phyloP scores from a whole-genome alignment of 768 basidiomycete genomes.

The Amanita muscaria region DNA sequence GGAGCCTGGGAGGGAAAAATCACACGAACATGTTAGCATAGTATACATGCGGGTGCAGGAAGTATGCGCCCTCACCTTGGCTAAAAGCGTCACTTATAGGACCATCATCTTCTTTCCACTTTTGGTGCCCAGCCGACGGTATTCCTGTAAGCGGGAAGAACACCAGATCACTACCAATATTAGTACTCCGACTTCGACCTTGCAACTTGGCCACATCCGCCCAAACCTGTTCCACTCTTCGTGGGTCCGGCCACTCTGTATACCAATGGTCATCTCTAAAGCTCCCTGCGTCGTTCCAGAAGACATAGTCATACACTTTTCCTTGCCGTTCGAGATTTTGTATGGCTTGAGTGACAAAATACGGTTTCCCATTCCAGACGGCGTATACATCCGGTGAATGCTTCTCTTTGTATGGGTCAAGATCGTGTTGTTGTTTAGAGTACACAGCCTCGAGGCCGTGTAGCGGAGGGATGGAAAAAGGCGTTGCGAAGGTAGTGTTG shows the following conservation, averaged over 20 bases:
- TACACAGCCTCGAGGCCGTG: conserved; percentile 18
- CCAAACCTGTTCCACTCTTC: conserved; percentile 33
- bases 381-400: conserved; percentile 46
- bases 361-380: conserved; percentile 48
- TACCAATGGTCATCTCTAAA: conserved; percentile 38
- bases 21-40: not conserved
- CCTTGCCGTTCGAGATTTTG: conserved; percentile 16
- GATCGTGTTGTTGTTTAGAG: conserved; percentile 34
- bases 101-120: conserved; percentile 38
- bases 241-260: conserved; percentile 37
- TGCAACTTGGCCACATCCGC: no score
- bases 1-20: conserved; percentile 29
- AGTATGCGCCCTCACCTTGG: conserved; percentile 31
- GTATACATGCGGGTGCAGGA: not conserved
- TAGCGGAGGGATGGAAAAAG: conserved; percentile 42
- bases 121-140: conserved; percentile 21
- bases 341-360: conserved; percentile 35
- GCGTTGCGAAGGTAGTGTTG: conserved; percentile 36
- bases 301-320: conserved; percentile 39
- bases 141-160: conserved; percentile 37
- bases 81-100: conserved; percentile 43
- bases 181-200: conserved; percentile 22
- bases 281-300: conserved; percentile 52
- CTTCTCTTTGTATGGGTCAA: conserved; percentile 33
- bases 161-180: conserved; percentile 30